Conservation (phyloP, 2,329 filamentous ascomycete genomes). For the Fusarium subglutinans region DNA sequence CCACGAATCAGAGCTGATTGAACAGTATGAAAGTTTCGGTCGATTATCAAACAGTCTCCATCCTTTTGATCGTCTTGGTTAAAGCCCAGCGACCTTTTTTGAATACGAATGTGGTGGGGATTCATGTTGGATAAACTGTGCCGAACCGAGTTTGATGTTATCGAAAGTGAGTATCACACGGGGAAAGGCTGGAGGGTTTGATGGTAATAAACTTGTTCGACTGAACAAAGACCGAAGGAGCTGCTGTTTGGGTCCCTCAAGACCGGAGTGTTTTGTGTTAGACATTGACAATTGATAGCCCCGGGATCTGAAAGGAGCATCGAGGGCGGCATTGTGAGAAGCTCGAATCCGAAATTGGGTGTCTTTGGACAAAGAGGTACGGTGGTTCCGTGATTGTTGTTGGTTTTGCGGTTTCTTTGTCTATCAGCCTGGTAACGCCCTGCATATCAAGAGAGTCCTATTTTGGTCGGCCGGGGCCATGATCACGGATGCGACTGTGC, state of each 20-base stretch:
- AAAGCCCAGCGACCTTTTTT: neutral
- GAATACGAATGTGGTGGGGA: neutral
- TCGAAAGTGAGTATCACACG: neutral
- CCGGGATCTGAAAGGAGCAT: neutral
- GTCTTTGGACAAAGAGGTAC: conserved; percentile 19
- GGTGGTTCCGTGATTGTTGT: conserved; percentile 10
- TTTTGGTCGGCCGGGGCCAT: conserved; percentile 10
- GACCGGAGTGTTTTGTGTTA: neutral
- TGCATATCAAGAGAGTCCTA: neutral
- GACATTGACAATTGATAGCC: neutral
- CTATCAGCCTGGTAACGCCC: neutral
- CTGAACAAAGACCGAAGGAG: conserved; percentile 29
- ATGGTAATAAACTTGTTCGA: conserved; percentile 36
- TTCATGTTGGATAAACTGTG: conserved; percentile 11
- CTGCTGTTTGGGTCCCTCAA: neutral
- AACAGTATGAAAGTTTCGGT: conserved; percentile 19
- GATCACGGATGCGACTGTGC: neutral
- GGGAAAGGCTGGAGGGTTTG: neutral
- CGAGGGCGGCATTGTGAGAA: conserved; percentile 21
- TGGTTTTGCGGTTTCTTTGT: conserved; percentile 34
- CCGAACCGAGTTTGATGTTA: neutral
- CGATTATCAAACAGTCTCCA: neutral
- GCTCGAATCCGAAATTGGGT: conserved; percentile 12
- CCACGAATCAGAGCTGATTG: conserved; percentile 34
- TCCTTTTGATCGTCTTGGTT: neutral